Percentiles rank a stretch among this genome's conserved stretches.
Conservation (phyloP, 2,329 filamentous ascomycete species). For the Talaromyces rugulosus region DNA sequence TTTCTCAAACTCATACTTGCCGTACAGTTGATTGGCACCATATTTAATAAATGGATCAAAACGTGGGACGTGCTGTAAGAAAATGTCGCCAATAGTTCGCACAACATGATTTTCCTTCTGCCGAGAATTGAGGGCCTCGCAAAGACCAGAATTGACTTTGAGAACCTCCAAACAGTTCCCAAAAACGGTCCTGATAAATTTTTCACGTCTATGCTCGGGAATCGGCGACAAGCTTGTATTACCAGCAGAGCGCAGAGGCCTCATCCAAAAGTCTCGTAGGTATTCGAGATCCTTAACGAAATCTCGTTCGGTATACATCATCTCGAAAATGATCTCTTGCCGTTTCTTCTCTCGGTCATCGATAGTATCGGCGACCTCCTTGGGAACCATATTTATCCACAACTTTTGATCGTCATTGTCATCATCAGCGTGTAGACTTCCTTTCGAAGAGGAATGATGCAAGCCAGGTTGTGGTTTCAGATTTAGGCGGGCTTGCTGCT, state of each 20-base stretch:
- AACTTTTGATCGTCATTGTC: conserved; percentile 94
- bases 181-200: conserved; percentile 91
- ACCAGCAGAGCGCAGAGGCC: conserved; percentile 73
- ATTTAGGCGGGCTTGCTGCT: conserved; percentile 92
- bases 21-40: conserved; percentile 90
- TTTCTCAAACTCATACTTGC: conserved; percentile 96
- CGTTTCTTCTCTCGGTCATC: conserved; percentile 92
- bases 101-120: conserved; percentile 91
- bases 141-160: conserved; percentile 82
- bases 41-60: conserved; percentile 97
- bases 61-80: conserved; percentile 82
- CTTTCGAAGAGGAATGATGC: conserved; percentile 64
- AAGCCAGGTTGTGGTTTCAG: conserved; percentile 88
- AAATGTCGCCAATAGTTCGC: conserved; percentile 85
- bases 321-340: conserved; percentile 95
- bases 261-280: conserved; percentile 96
- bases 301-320: conserved; percentile 97
- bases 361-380: conserved; percentile 87
- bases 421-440: conserved; percentile 78
- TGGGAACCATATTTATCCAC: conserved; percentile 98
- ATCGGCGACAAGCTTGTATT: conserved; percentile 69
- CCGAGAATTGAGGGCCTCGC: conserved; percentile 78
- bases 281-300: conserved; percentile 99
- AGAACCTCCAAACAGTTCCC: conserved; percentile 95
- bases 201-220: conserved; percentile 78